phyloP scores from a whole-genome alignment of 2,329 filamentous ascomycete species.

The Hypoxylon sp. region DNA sequence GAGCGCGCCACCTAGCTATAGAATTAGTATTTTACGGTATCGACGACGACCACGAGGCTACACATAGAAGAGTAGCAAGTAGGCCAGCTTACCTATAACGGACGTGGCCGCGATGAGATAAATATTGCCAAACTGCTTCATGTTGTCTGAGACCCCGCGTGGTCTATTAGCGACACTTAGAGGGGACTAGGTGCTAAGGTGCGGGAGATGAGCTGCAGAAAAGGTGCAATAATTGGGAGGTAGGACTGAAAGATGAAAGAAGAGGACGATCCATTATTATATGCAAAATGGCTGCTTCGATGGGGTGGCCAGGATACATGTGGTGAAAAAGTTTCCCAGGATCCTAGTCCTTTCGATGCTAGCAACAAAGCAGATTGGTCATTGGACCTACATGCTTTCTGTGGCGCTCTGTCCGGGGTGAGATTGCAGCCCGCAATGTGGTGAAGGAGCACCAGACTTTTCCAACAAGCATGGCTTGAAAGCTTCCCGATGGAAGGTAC shows the following conservation, averaged over 20 bases:
- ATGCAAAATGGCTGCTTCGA: conserved; percentile 31
- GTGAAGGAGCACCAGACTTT: conserved; percentile 10
- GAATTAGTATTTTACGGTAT: conserved; percentile 16
- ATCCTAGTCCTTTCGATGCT: conserved; percentile 38
- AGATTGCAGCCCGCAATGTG: conserved; percentile 34
- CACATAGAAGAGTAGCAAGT: background rate
- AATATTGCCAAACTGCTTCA: conserved; percentile 58
- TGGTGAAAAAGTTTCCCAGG: conserved; percentile 27
- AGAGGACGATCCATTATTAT: conserved; percentile 42
- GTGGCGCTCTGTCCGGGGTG: conserved; percentile 36
- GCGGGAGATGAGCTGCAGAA: conserved; percentile 29
- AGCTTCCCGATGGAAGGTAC: conserved; percentile 20
- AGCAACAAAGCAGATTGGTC: conserved; percentile 44
- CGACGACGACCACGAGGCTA: background rate
- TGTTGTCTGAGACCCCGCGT: conserved; percentile 49
- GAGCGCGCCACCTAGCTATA: conserved; percentile 56
- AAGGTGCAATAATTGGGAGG: conserved; percentile 21
- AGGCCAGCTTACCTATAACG: conserved; percentile 57
- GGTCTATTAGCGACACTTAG: conserved; percentile 44
- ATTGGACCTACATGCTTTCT: conserved; percentile 35
- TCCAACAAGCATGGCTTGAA: conserved; percentile 19
- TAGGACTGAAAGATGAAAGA: conserved; percentile 23
- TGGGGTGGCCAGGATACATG: conserved; percentile 31
- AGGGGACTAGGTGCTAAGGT: conserved; percentile 12
- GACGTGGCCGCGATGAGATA: conserved; percentile 62